Evolutionary conservation across 2,329 filamentous ascomycete genomes (phyloP).

Genomic region (Verticillium tricorpus): DNA sequence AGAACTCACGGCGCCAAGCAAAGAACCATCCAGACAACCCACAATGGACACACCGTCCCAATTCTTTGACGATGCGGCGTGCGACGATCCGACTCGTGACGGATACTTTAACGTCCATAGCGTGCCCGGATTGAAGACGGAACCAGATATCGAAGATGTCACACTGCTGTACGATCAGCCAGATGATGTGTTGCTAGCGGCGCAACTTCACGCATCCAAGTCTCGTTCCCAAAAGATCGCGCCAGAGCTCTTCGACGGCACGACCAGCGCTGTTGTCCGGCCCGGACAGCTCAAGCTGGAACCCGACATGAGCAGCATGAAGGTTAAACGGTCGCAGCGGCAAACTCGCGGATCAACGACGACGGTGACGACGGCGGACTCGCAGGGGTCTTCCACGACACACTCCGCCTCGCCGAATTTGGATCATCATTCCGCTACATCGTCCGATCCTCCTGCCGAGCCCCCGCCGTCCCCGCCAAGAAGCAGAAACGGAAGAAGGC

Average conservation of each 20-base stretch:
- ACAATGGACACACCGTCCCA: conserved; percentile 12
- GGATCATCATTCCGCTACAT: conserved; percentile 8
- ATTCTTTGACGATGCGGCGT: conserved; percentile 12
- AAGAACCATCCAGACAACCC: background rate
- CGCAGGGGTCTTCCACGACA: conserved; percentile 2
- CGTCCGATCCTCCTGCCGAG: conserved; percentile 11
- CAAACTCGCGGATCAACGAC: background rate
- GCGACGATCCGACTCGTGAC: background rate
- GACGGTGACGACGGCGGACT: background rate
- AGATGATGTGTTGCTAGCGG: background rate
- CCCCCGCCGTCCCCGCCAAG: conserved; percentile 16
- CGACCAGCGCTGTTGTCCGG: background rate
- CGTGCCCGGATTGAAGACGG: background rate
- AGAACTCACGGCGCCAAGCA: background rate
- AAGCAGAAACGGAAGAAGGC: conserved; percentile 19
- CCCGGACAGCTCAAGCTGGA: background rate
- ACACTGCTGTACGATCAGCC: background rate
- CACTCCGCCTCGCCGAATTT: background rate
- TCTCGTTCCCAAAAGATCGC: background rate
- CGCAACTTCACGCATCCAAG: background rate
- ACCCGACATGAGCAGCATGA: background rate
- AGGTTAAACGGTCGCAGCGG: background rate
- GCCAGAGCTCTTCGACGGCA: no score
- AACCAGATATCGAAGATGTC: background rate
- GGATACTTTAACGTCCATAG: conserved; percentile 9